These are phyloP conservation scores for Camellia japonica DNA, from an alignment of 148 eudicot genomes.

Conservation along the genomic window DNA sequence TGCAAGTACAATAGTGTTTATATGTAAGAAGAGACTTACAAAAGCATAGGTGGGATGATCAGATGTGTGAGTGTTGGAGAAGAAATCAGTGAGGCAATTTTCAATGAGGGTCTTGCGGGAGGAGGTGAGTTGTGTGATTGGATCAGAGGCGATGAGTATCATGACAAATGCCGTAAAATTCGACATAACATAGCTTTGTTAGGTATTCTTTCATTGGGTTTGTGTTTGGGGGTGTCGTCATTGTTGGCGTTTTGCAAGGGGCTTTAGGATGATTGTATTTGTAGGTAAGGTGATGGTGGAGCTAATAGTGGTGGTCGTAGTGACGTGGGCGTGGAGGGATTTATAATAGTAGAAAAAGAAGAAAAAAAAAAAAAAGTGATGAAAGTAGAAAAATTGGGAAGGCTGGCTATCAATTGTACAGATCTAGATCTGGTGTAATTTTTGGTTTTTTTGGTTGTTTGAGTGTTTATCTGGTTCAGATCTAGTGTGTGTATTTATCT, in stretches of 20 bases:
- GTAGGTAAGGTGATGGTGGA: background rate
- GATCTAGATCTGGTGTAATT: too few species aligned
- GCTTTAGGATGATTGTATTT: background rate
- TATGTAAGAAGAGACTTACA: conserved; percentile 22
- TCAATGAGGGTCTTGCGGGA: conserved; percentile 17
- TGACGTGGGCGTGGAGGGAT: background rate
- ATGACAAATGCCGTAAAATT: conserved; percentile 26
- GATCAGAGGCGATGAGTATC: conserved; percentile 27
- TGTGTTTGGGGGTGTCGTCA: too few species aligned
- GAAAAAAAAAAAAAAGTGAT: too few species aligned
- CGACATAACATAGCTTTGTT: conserved; percentile 33
- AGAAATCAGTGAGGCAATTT: conserved; percentile 15
- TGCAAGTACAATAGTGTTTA: background rate
- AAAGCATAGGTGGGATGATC: conserved; percentile 44
- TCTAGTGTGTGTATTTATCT: too few species aligned
- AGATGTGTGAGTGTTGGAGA: conserved; percentile 31
- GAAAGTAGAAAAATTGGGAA: background rate
- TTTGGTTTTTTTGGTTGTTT: too few species aligned
- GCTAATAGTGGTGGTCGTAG: background rate
- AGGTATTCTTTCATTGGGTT: too few species aligned
- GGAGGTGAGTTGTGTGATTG: conserved; percentile 13
- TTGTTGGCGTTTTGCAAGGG: background rate
- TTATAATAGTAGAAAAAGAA: too few species aligned
- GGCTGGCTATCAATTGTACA: too few species aligned
- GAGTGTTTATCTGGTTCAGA: too few species aligned